phyloP scores from a whole-genome alignment of 129 eudicot genomes.

The Chrysanthemum lavandulifolium region DNA sequence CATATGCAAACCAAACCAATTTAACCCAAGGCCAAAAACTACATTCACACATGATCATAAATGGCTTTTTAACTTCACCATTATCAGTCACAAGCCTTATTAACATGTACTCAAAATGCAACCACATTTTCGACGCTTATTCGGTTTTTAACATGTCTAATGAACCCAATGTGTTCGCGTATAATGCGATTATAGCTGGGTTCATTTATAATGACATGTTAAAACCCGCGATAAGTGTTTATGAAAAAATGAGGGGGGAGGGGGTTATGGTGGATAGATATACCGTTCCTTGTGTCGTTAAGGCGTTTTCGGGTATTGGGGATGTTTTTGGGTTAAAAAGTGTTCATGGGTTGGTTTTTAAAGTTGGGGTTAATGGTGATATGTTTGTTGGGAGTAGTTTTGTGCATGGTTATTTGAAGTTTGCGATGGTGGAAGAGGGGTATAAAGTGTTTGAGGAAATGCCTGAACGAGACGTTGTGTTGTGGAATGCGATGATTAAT shows the following conservation, averaged over 20 bases:
- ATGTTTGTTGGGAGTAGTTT: slow-evolving; percentile 71
- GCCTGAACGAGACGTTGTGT: slow-evolving; percentile 61
- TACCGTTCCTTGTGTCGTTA: slow-evolving; percentile 77
- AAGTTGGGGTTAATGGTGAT: slow-evolving; percentile 59
- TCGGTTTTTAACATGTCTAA: slow-evolving; percentile 31
- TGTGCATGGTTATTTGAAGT: slow-evolving; percentile 53
- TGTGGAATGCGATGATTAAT: slow-evolving; percentile 81
- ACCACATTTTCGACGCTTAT: slow-evolving; percentile 45
- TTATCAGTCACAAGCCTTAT: slow-evolving; percentile 70
- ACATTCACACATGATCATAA: slow-evolving; percentile 59
- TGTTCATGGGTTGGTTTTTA: slow-evolving; percentile 64
- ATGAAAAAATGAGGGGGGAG: slow-evolving; percentile 39
- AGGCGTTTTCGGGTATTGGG: slow-evolving; percentile 47
- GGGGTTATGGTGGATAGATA: slow-evolving; percentile 56
- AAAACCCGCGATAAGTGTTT: slow-evolving; percentile 40
- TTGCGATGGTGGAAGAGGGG: slow-evolving; percentile 51
- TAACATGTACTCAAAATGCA: slow-evolving; percentile 86
- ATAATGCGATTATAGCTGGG: slow-evolving; percentile 66
- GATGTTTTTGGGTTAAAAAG: slow-evolving; percentile 41
- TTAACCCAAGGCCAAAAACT: slow-evolving; percentile 48
- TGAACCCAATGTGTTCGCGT: slow-evolving; percentile 50
- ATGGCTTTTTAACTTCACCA: slow-evolving; percentile 54
- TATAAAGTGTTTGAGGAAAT: slow-evolving; percentile 59
- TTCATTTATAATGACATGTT: slow-evolving; percentile 40
- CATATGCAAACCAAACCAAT: slow-evolving; percentile 43